Evolutionary conservation across 2,329 filamentous ascomycete species (phyloP), one percentile per base, ranked within the genome.

Genomic region (Colletotrichum australisinense): DNA sequence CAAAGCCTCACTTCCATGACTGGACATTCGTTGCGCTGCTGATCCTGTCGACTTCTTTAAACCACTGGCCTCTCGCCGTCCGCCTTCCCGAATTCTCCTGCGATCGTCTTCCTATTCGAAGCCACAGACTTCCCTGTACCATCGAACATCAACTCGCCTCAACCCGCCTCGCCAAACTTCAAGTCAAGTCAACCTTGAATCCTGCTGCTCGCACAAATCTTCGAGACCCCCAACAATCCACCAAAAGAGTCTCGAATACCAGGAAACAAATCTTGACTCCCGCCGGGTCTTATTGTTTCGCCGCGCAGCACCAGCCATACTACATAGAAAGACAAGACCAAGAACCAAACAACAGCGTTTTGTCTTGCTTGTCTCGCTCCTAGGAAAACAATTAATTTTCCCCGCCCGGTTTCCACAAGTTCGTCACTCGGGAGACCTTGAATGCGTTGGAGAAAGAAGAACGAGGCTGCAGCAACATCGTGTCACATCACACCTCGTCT

Each of bases 1-100:
- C 75, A 76, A 74, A 76, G 75, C 75, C 75, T 76, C 75, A 75
- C 70, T 74, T 75, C 73, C 65, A 42, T 69, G 70, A 76, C 73
- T 76, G 75, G 75, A 63, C 65, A 55, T 53, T 72, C 53, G 26
- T 72, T 67, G 74, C 67, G 68, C 67, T 66, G 75, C 75, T 71
- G 64, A 69, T 74, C 73, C 75, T 59, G 62, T 75, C 66, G 57
- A 69, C 57, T 58, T 67, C 63, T 74, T 76, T 75, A 75, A 75
- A 70, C 72, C 63, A 74, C 68, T 64, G 59, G 67, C 58, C 58
- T 72, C 68, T 59, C 68, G 53, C 72, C 72, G 63, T 72, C 28
- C 72, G 52, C 68, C 69, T 68, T 56, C 58, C 58, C 57, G 30
- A 30, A 35, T 38, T 11, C 26, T 55, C 30, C 56, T 42, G 35